Conservation (phyloP, 371 early-diverging fungal species). For the Funneliformis caledonium region DNA sequence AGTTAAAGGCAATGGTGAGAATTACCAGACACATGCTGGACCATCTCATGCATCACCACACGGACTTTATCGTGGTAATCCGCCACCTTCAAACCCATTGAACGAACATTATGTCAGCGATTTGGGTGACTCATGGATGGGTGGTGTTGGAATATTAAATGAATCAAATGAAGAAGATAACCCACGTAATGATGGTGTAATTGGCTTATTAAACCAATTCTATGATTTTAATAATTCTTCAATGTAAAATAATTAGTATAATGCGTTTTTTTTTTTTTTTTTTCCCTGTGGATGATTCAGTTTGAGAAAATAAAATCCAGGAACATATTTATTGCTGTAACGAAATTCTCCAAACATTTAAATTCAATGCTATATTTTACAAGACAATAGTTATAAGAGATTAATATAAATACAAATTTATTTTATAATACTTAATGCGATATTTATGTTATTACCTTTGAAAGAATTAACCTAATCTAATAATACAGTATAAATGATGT, state of each 20-base stretch:
- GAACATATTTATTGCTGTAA: neutral
- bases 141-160: constrained; percentile 40
- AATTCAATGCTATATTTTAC: too few relatives aligned
- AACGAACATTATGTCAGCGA: constrained; percentile 26
- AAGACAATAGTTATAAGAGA: too few relatives aligned
- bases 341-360: too few relatives aligned
- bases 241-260: constrained; percentile 37
- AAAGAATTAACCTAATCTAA: too few relatives aligned
- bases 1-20: neutral
- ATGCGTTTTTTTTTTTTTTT: too few relatives aligned
- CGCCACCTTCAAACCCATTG: neutral
- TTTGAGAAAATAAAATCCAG: neutral
- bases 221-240: constrained; percentile 62
- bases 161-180: constrained; percentile 49
- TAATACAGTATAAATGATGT: too few relatives aligned
- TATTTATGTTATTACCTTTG: too few relatives aligned
- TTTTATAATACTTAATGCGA: too few relatives aligned
- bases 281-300: neutral
- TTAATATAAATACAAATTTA: too few relatives aligned
- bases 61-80: neutral
- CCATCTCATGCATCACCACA: neutral
- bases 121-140: constrained; percentile 32
- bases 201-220: constrained; percentile 64
- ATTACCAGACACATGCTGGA: neutral
- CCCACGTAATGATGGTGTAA: constrained; percentile 51